These are phyloP conservation scores for Pholiota adiposa DNA, from an alignment of 1,284 basidiomycete genomes.

Conservation along the genomic window DNA sequence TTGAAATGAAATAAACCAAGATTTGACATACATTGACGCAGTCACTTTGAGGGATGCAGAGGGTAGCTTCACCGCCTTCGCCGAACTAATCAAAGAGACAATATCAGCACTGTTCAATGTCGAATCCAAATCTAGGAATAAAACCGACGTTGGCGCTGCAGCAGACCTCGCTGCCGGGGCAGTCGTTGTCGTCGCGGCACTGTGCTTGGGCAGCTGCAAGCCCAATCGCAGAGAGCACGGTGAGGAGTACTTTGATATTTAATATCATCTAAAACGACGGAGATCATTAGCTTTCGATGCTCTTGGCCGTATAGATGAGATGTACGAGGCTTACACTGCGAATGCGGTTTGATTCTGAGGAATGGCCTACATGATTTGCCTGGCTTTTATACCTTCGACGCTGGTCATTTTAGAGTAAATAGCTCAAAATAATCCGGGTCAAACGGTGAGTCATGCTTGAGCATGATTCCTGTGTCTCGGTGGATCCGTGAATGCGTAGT, in stretches of 20 bases:
- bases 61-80: constrained; percentile 7
- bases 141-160: constrained; percentile 1
- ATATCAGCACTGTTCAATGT: too few relatives aligned
- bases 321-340: background rate
- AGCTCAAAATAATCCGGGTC: background rate
- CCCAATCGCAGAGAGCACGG: background rate
- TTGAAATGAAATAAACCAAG: background rate
- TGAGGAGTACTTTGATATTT: background rate
- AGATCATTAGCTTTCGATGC: background rate
- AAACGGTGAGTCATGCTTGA: background rate
- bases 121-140: background rate
- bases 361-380: too few relatives aligned
- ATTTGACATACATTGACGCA: constrained; percentile 1
- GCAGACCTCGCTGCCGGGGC: constrained; percentile 11
- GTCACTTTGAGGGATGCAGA: constrained; percentile 5
- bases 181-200: constrained; percentile 7
- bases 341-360: background rate
- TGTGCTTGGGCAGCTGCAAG: constrained; percentile 3
- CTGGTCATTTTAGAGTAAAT: background rate
- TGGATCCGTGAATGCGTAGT: background rate
- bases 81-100: background rate
- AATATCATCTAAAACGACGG: constrained; percentile 10
- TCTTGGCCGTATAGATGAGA: background rate
- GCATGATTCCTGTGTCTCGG: background rate
- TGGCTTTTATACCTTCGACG: background rate